phyloP scores from a whole-genome alignment of 306 rosid genomes.

The Quillaja saponaria region DNA sequence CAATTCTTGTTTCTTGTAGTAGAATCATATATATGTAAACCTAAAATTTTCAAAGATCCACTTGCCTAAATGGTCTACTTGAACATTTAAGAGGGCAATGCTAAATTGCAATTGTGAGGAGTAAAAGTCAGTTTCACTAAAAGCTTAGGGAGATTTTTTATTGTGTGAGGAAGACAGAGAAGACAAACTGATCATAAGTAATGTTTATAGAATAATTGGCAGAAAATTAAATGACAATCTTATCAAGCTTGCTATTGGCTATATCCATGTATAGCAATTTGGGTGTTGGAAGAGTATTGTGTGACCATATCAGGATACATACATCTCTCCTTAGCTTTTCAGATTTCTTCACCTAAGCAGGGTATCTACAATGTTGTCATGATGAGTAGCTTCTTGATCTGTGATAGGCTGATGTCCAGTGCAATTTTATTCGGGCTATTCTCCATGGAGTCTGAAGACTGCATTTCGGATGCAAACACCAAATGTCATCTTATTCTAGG shows the following conservation, averaged over 20 bases:
- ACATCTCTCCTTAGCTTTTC: not conserved
- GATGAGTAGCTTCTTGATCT: not conserved
- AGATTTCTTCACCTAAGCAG: not conserved
- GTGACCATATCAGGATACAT: too few relatives aligned
- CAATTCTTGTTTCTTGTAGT: not conserved
- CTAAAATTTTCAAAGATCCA: slow-evolving; percentile 1
- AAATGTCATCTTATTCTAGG: not conserved
- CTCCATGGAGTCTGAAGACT: not conserved
- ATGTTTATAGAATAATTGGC: too few relatives aligned
- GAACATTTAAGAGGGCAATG: not conserved
- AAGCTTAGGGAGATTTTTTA: too few relatives aligned
- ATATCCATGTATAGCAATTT: too few relatives aligned
- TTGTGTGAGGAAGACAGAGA: too few relatives aligned
- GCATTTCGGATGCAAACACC: not conserved
- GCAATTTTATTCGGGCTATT: not conserved
- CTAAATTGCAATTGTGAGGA: not conserved
- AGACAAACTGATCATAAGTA: too few relatives aligned
- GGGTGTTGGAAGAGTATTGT: too few relatives aligned
- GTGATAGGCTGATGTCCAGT: not conserved
- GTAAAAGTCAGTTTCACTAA: too few relatives aligned
- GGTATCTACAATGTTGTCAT: not conserved
- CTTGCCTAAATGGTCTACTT: slow-evolving; percentile 1
- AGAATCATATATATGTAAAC: not conserved
- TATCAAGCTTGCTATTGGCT: too few relatives aligned
- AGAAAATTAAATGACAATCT: too few relatives aligned